Percentiles rank a stretch among this genome's conserved stretches.
Conservation (phyloP, 305 asterid genomes). For the Fraxinus platypoda region DNA sequence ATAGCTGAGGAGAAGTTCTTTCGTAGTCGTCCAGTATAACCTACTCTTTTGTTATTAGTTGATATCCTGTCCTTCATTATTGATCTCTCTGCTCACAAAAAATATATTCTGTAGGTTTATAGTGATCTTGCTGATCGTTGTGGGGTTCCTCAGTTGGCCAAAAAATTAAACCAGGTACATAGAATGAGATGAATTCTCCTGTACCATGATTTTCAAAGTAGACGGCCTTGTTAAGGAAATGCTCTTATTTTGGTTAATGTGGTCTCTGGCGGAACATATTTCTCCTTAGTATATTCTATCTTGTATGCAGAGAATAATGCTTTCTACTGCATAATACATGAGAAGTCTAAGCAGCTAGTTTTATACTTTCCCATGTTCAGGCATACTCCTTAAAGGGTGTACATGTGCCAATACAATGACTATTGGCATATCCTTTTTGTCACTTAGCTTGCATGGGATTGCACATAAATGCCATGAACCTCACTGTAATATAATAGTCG, state of each 20-base stretch:
- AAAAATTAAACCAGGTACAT: conserved; percentile 41
- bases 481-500: neutral
- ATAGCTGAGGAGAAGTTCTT: conserved; percentile 39
- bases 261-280: neutral
- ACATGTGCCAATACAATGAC: neutral
- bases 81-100: neutral
- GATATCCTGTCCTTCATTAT: neutral
- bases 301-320: neutral
- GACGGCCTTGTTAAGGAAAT: neutral
- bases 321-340: neutral
- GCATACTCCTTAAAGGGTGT: neutral
- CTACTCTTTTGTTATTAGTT: neutral
- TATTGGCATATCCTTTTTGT: neutral
- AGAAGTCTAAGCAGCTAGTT: neutral
- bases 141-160: conserved; percentile 36
- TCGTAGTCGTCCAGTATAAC: conserved; percentile 27
- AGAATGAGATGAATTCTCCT: neutral
- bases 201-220: neutral
- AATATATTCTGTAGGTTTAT: conserved; percentile 25
- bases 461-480: neutral
- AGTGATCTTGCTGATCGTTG: conserved; percentile 32
- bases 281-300: neutral
- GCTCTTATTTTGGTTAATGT: neutral
- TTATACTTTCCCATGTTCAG: neutral
- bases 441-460: neutral